A percentile compares a stretch with the other conserved stretches of the same genome.
Conservation (phyloP, 2,329 filamentous ascomycete species). For the Chaetomiaceae sp. region DNA sequence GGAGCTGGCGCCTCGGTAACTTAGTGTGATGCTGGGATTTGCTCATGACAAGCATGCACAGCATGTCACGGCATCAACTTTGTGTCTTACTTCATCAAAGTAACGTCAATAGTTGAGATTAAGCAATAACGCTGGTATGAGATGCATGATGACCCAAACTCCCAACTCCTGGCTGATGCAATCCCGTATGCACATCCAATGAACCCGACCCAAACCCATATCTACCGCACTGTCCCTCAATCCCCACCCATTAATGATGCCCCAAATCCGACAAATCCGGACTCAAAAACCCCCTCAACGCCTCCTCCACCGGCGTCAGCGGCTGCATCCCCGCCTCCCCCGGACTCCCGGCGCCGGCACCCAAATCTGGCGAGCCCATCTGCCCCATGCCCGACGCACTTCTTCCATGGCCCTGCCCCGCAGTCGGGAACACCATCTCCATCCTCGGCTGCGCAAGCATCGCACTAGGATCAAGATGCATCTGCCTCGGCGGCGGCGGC, state of each 20-base stretch:
- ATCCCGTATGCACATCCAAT: neutral
- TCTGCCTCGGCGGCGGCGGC: neutral
- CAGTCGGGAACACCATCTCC: conserved; percentile 9
- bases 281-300: conserved; percentile 13
- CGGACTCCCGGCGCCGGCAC: neutral
- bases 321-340: conserved; percentile 2
- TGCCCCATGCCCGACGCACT: conserved; percentile 4
- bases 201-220: neutral
- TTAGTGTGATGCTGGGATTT: no score
- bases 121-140: no score
- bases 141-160: neutral
- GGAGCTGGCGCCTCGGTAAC: no score
- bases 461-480: neutral
- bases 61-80: no score
- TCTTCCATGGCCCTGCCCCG: neutral
- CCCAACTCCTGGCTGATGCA: neutral
- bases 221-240: neutral
- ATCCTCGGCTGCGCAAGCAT: conserved; percentile 5
- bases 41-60: no score
- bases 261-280: conserved; percentile 9
- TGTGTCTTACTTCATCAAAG: no score
- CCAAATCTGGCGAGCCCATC: conserved; percentile 4
- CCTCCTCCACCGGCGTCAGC: conserved; percentile 17
- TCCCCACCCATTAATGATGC: neutral
- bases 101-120: no score